A percentile compares a stretch with the other conserved stretches of the same genome.
Evolutionary conservation across 139 green algal species (phyloP).

Genomic region (Limnomonas spitsbergensis): DNA sequence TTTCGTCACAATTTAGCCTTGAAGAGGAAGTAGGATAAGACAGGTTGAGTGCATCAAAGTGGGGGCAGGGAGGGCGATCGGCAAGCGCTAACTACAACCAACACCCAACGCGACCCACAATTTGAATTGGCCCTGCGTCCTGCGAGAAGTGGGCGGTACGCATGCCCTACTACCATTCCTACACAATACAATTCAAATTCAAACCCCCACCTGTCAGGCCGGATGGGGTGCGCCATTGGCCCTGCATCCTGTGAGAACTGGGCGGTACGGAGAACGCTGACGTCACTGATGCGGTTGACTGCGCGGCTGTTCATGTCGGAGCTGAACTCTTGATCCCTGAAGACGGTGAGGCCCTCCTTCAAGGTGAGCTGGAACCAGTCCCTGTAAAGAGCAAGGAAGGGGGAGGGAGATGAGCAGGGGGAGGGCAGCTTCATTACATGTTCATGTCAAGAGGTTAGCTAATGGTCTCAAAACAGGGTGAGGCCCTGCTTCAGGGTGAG

Average conservation of each 20-base stretch:
- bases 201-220: slow-evolving; percentile 90
- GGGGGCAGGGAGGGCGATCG: no score
- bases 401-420: no score
- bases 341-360: slow-evolving; percentile 98
- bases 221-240: slow-evolving; percentile 94
- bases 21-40: no score
- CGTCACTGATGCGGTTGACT: slow-evolving; percentile 94
- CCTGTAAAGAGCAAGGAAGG: slow-evolving; percentile 38
- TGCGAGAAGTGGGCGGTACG: slow-evolving; percentile 87
- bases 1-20: no score
- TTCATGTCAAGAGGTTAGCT: slow-evolving; percentile 96
- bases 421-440: no score
- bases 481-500: slow-evolving; percentile 97
- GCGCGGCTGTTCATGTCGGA: slow-evolving; percentile 88
- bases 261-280: slow-evolving; percentile 59
- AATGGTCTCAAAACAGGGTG: slow-evolving; percentile 92
- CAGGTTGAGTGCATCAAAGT: no score
- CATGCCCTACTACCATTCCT: no score
- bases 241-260: slow-evolving; percentile 94
- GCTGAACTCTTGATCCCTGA: slow-evolving; percentile 90
- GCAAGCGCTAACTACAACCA: no score
- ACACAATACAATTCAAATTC: no score
- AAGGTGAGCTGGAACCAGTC: slow-evolving; percentile 99
- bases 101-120: no score
- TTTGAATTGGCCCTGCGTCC: slow-evolving; percentile 90